These are phyloP conservation scores for Gossypium schwendimanii DNA, from an alignment of 441 rosid species.

Conservation along the genomic window DNA sequence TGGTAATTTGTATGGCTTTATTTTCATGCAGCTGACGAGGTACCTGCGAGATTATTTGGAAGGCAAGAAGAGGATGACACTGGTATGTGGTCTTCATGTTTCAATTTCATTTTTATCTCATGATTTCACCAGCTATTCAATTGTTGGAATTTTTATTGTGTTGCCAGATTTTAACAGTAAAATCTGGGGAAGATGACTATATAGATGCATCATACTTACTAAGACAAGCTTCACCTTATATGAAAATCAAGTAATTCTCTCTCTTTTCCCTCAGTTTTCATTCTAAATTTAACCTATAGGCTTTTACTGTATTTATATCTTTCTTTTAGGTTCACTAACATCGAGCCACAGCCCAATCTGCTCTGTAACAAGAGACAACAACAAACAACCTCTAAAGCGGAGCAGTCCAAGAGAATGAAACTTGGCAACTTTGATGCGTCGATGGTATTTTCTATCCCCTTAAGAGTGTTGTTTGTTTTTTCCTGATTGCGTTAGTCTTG, in stretches of 20 bases:
- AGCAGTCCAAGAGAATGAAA: conserved; percentile 56
- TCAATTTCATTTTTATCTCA: background rate
- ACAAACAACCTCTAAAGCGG: conserved; percentile 33
- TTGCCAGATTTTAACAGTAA: conserved; percentile 70
- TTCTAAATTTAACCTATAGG: conserved; percentile 14
- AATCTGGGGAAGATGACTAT: conserved; percentile 77
- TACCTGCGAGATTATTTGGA: conserved; percentile 79
- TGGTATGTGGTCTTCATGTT: conserved; percentile 47
- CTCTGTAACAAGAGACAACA: conserved; percentile 52
- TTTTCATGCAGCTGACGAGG: conserved; percentile 58
- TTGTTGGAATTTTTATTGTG: conserved; percentile 4
- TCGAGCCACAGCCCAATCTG: conserved; percentile 36
- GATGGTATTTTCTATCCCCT: conserved; percentile 29
- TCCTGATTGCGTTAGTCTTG: background rate
- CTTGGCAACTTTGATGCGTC: conserved; percentile 29
- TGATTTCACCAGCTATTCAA: background rate
- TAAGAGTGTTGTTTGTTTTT: background rate
- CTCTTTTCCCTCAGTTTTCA: conserved; percentile 3
- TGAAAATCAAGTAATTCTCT: conserved; percentile 61
- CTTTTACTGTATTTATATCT: conserved; percentile 5
- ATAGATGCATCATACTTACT: conserved; percentile 62
- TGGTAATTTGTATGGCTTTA: conserved; percentile 8
- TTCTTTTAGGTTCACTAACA: conserved; percentile 52
- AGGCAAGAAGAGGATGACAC: conserved; percentile 80
- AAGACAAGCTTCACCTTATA: conserved; percentile 86